A percentile compares a stretch with the other conserved stretches of the same genome.
phyloP scores from a whole-genome alignment of 2,329 filamentous ascomycete species.

The Ophiostoma quercus region DNA sequence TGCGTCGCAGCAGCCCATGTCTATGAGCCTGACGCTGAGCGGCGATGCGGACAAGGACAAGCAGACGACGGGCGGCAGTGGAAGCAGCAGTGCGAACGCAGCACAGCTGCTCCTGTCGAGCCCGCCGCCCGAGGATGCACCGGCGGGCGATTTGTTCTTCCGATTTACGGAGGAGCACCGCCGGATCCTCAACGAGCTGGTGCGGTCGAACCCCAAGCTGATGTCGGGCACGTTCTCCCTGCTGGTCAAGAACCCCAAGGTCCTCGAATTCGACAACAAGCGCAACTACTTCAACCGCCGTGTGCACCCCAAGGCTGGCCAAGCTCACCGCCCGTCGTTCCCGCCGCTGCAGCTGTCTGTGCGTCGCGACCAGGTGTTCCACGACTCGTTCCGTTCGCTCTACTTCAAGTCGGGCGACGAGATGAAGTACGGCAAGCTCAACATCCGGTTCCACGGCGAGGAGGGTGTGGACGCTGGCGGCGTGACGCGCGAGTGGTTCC shows the following conservation, averaged over 20 bases:
- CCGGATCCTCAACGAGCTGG: constrained; percentile 95
- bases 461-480: constrained; percentile 97
- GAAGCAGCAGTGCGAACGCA: constrained; percentile 28
- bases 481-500: constrained; percentile 98
- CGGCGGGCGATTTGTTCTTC: constrained; percentile 69
- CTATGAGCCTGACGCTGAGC: constrained; percentile 22
- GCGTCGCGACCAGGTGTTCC: constrained; percentile 90
- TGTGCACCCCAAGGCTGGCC: constrained; percentile 65
- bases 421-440: constrained; percentile 98
- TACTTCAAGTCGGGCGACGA: constrained; percentile 96
- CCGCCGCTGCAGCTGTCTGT: constrained; percentile 79
- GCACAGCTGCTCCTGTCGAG: constrained; percentile 60
- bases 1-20: constrained; percentile 13
- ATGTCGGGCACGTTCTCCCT: constrained; percentile 98
- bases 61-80: constrained; percentile 24
- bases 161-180: constrained; percentile 96
- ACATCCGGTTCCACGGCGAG: constrained; percentile 93
- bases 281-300: constrained; percentile 97
- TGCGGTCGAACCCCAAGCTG: constrained; percentile 91
- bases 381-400: constrained; percentile 96
- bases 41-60: constrained; percentile 16
- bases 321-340: constrained; percentile 57
- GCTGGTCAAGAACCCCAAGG: constrained; percentile 96
- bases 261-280: constrained; percentile 98
- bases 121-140: constrained; percentile 59